A percentile compares a stretch with the other conserved stretches of the same genome.
These are phyloP conservation scores for Gymnopilus dilepis DNA, from an alignment of 768 basidiomycete genomes.

Conservation along the genomic window DNA sequence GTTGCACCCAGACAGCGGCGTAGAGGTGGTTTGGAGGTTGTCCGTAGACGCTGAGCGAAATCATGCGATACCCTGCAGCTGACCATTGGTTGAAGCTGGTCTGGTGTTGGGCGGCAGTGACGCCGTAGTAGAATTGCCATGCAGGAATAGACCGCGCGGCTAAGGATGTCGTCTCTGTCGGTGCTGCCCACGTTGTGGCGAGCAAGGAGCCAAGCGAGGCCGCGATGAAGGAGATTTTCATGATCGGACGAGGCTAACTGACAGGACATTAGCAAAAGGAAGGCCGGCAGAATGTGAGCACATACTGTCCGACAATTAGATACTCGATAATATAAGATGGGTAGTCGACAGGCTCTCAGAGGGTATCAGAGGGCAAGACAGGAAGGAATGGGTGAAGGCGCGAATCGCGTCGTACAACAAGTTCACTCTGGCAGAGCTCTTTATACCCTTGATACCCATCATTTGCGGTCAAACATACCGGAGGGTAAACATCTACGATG, in stretches of 20 bases:
- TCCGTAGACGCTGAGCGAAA: constrained; percentile 7
- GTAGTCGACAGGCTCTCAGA: not conserved
- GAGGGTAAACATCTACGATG: not conserved
- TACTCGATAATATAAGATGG: not conserved
- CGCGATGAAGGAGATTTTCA: not conserved
- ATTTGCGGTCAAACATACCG: not conserved
- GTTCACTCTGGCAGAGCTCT: not conserved
- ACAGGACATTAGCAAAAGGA: not conserved
- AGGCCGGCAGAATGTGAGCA: not conserved
- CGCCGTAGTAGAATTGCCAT: constrained; percentile 12
- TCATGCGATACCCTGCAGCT: constrained; percentile 7
- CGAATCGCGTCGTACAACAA: not conserved
- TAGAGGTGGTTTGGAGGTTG: constrained; percentile 10
- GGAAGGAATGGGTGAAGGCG: not conserved
- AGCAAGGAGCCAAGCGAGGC: not conserved
- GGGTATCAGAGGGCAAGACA: not conserved
- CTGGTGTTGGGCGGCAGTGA: constrained; percentile 6
- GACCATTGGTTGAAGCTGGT: constrained; percentile 10
- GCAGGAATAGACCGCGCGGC: not conserved
- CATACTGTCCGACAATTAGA: not conserved
- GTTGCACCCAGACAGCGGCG: constrained; percentile 7
- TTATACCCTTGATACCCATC: not conserved
- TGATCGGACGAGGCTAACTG: not conserved
- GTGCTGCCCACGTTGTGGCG: not conserved
- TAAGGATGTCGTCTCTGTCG: not conserved